Percentiles rank a stretch among this genome's conserved stretches.
Conservation (phyloP, 768 basidiomycete species). For the Lentinula lateritia region DNA sequence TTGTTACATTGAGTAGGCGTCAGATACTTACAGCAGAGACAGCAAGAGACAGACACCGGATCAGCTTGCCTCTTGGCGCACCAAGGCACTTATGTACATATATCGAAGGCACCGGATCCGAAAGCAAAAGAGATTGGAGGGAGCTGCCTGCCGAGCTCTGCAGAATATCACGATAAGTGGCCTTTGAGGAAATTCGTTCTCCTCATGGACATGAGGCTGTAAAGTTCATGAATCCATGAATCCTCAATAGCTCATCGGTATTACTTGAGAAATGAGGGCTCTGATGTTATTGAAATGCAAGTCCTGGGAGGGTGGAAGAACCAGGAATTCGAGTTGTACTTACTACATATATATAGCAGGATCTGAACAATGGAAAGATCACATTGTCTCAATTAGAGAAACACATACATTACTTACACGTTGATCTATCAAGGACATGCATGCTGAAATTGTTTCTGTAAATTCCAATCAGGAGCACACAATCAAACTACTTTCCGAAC, state of each 20-base stretch:
- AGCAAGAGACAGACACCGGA: not conserved
- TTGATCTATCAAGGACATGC: not conserved
- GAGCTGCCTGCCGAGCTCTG: too few species aligned
- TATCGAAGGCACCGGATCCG: not conserved
- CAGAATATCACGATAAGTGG: not conserved
- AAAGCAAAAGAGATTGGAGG: not conserved
- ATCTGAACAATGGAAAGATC: not conserved
- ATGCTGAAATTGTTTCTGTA: not conserved
- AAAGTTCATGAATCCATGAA: not conserved
- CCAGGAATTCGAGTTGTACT: too few species aligned
- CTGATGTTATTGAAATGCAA: not conserved
- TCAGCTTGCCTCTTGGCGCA: not conserved
- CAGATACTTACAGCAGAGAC: too few species aligned
- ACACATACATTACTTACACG: not conserved
- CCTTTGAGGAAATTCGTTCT: not conserved
- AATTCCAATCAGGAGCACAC: not conserved
- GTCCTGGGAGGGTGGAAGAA: not conserved
- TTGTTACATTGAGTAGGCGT: too few species aligned
- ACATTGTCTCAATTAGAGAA: not conserved
- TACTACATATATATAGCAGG: not conserved
- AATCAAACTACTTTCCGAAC: too few species aligned
- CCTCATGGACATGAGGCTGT: not conserved
- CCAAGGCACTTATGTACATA: not conserved
- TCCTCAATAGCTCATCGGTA: not conserved
- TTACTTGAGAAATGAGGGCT: not conserved